Percentiles rank a stretch among this genome's conserved stretches.
These are phyloP conservation scores for Setaria italica DNA, from an alignment of 202 grass and related monocot species.

Conservation along the genomic window DNA sequence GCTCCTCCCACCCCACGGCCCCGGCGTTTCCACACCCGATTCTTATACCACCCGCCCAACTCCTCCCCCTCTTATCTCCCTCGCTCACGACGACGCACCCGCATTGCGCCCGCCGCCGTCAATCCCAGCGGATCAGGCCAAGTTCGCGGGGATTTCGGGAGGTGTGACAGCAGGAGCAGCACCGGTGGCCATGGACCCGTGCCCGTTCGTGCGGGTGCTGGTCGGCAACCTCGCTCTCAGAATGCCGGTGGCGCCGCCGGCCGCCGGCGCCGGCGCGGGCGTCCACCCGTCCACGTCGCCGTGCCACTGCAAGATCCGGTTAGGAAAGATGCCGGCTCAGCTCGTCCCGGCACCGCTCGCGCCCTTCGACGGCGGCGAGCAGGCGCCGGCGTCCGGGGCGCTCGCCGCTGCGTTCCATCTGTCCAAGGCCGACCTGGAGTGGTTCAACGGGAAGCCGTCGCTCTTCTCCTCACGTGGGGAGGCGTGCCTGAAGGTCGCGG, in stretches of 20 bases:
- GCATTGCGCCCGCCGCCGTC: conserved; percentile 4
- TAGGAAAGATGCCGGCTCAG: conserved; percentile 74
- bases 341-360: conserved; percentile 58
- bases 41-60: conserved; percentile 49
- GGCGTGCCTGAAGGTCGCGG: conserved; percentile 66
- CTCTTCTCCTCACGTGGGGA: conserved; percentile 54
- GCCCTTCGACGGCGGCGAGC: conserved; percentile 37
- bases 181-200: conserved; percentile 77
- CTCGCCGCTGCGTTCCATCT: conserved; percentile 81
- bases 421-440: conserved; percentile 75
- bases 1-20: conserved; percentile 24
- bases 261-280: conserved; percentile 65
- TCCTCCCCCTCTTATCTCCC: conserved; percentile 14
- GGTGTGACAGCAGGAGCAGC: neutral
- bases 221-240: conserved; percentile 84
- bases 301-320: conserved; percentile 92
- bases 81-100: neutral
- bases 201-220: conserved; percentile 91
- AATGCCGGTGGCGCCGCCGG: conserved; percentile 70
- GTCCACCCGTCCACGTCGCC: conserved; percentile 78
- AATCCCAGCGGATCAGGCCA: neutral
- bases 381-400: conserved; percentile 38
- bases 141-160: neutral
- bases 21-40: neutral
- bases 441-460: conserved; percentile 65